Conservation (phyloP, 768 basidiomycete species). For the Cyathus striatus region DNA sequence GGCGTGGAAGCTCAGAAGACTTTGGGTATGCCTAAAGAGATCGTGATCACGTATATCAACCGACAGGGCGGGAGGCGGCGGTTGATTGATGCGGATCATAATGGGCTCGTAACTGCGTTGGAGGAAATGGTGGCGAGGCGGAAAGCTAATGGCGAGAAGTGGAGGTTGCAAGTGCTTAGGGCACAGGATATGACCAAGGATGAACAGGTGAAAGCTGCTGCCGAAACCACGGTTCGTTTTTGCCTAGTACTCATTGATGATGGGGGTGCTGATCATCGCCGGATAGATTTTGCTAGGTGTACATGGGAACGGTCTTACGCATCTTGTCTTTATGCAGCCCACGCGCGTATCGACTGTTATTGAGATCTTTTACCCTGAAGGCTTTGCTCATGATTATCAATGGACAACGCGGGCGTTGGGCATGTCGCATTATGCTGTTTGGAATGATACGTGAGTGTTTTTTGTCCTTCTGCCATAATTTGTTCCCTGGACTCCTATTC, state of each 20-base stretch:
- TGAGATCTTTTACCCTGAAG: conserved; percentile 77
- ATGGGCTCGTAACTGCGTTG: conserved; percentile 45
- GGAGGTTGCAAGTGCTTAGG: conserved; percentile 57
- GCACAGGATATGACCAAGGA: conserved; percentile 71
- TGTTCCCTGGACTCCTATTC: not conserved
- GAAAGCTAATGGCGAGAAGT: conserved; percentile 22
- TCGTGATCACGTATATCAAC: conserved; percentile 71
- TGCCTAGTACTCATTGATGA: not conserved
- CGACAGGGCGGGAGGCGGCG: conserved; percentile 55
- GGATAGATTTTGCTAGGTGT: conserved; percentile 67
- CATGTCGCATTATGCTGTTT: conserved; percentile 70
- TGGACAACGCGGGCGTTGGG: conserved; percentile 75
- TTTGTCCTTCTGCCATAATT: not conserved
- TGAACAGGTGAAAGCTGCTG: conserved; percentile 62
- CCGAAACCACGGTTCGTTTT: conserved; percentile 62
- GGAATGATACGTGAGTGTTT: conserved; percentile 69
- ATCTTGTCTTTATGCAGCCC: conserved; percentile 80
- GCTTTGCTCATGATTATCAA: conserved; percentile 84
- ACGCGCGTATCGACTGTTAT: conserved; percentile 76
- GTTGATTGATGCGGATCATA: conserved; percentile 52
- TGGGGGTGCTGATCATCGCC: no score
- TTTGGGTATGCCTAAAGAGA: conserved; percentile 37
- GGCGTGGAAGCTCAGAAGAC: conserved; percentile 17
- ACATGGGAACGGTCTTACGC: conserved; percentile 80
- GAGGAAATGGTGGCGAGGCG: conserved; percentile 41